Evolutionary conservation across 2,329 filamentous ascomycete genomes (phyloP).

Genomic region (Trichoderma hamatum): DNA sequence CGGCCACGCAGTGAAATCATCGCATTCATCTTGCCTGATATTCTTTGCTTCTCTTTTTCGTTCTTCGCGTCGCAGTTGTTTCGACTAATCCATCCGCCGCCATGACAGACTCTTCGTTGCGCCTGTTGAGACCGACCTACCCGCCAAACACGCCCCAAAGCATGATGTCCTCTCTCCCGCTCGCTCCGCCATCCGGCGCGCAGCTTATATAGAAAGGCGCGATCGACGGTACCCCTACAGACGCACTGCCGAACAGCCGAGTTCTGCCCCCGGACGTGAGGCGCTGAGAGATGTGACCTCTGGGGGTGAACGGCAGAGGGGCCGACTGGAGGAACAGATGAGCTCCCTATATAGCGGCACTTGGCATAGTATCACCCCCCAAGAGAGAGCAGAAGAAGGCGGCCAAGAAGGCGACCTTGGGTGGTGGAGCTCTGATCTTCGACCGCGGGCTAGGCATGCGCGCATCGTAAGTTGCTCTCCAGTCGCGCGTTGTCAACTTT

Average conservation of each 20-base stretch:
- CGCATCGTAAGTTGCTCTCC: conserved; percentile 32
- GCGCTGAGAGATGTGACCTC: conserved; percentile 34
- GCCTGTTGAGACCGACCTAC: conserved; percentile 49
- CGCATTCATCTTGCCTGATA: not conserved
- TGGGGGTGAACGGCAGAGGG: conserved; percentile 33
- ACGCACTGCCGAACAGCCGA: conserved; percentile 28
- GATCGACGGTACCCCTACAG: conserved; percentile 36
- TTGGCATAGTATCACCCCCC: conserved; percentile 29
- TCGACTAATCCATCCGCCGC: conserved; percentile 6
- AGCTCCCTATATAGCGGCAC: conserved; percentile 33
- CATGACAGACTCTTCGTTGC: conserved; percentile 49
- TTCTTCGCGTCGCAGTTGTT: not conserved
- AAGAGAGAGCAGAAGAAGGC: conserved; percentile 27
- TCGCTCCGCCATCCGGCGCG: conserved; percentile 48
- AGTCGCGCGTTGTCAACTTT: not conserved
- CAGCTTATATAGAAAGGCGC: conserved; percentile 38
- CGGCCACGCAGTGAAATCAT: not conserved
- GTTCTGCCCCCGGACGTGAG: conserved; percentile 20
- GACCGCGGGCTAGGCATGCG: conserved; percentile 30
- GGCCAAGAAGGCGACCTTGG: conserved; percentile 29
- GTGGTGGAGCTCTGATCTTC: conserved; percentile 35
- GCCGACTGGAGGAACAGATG: conserved; percentile 37
- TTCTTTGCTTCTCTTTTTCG: not conserved
- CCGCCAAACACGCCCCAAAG: conserved; percentile 42
- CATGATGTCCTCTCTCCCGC: conserved; percentile 36